Evolutionary conservation across 2,329 filamentous ascomycete genomes (phyloP).

Genomic region (Fusarium sp.): DNA sequence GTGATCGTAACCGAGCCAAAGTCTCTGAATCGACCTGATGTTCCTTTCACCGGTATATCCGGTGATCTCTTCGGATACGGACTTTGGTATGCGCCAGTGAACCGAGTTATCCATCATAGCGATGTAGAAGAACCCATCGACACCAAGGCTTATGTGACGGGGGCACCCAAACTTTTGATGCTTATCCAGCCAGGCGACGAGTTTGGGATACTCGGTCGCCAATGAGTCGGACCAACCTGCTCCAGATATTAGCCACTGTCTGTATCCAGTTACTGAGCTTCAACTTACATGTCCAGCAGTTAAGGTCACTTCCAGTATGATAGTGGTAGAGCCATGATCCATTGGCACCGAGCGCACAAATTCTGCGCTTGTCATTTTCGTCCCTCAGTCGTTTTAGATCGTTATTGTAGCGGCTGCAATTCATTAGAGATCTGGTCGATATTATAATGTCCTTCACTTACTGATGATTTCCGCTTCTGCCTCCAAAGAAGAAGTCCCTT

Average conservation of each 20-base stretch:
- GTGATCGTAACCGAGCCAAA: not conserved
- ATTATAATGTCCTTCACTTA: not conserved
- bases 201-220: not conserved
- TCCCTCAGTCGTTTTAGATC: not conserved
- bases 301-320: not conserved
- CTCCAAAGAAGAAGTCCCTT: not conserved
- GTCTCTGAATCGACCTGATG: not conserved
- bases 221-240: not conserved
- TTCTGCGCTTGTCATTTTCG: not conserved
- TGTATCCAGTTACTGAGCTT: too few species aligned
- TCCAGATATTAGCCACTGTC: not conserved
- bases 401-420: too few species aligned
- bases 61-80: not conserved
- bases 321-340: not conserved
- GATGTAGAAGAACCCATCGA: rapidly evolving
- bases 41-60: rapidly evolving
- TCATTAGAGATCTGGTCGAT: too few species aligned
- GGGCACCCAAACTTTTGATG: not conserved
- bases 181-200: not conserved
- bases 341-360: not conserved
- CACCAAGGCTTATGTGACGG: not conserved
- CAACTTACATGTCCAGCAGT: not conserved
- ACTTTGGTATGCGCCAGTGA: rapidly evolving
- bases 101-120: rapidly evolving
- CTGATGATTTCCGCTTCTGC: not conserved